Percentiles rank a stretch among this genome's conserved stretches.
These are phyloP conservation scores for Tylopilus sp. DNA, from an alignment of 768 basidiomycete genomes.

Conservation along the genomic window DNA sequence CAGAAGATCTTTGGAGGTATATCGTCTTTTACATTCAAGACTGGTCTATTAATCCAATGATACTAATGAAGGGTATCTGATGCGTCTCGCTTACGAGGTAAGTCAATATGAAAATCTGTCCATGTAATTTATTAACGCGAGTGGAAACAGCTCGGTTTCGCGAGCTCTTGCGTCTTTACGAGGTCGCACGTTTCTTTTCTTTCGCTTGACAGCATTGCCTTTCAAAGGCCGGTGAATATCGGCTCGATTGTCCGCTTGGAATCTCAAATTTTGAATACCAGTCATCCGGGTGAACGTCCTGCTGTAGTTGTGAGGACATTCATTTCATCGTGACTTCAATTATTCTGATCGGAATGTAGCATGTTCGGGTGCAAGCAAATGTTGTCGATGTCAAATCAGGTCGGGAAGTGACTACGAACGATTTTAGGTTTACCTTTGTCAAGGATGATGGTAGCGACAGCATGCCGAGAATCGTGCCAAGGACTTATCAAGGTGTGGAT, in stretches of 20 bases:
- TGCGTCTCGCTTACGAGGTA: conserved; percentile 73
- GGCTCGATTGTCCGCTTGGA: conserved; percentile 76
- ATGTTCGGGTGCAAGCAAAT: conserved; percentile 67
- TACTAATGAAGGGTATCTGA: conserved; percentile 42
- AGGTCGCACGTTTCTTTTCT: conserved; percentile 65
- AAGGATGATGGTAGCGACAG: conserved; percentile 37
- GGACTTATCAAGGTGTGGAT: conserved; percentile 60
- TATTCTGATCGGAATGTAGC: conserved; percentile 37
- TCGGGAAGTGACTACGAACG: conserved; percentile 63
- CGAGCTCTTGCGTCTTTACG: conserved; percentile 68
- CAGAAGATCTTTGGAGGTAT: conserved; percentile 80
- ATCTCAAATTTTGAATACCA: conserved; percentile 63
- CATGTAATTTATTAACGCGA: not conserved
- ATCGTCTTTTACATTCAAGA: not conserved
- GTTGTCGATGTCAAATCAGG: conserved; percentile 69
- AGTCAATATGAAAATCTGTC: conserved; percentile 1
- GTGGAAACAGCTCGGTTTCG: conserved; percentile 58
- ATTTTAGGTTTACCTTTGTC: conserved; percentile 75
- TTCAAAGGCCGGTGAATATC: conserved; percentile 78
- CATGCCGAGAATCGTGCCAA: conserved; percentile 52
- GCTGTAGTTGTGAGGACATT: conserved; percentile 50
- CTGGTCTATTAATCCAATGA: not conserved
- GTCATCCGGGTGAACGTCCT: conserved; percentile 28
- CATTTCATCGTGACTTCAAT: not conserved
- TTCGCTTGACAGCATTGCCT: conserved; percentile 76